Percentiles rank a stretch among this genome's conserved stretches.
Evolutionary conservation across 73 alveolate species (phyloP).

Genomic region (Paramecium octaurelia): DNA sequence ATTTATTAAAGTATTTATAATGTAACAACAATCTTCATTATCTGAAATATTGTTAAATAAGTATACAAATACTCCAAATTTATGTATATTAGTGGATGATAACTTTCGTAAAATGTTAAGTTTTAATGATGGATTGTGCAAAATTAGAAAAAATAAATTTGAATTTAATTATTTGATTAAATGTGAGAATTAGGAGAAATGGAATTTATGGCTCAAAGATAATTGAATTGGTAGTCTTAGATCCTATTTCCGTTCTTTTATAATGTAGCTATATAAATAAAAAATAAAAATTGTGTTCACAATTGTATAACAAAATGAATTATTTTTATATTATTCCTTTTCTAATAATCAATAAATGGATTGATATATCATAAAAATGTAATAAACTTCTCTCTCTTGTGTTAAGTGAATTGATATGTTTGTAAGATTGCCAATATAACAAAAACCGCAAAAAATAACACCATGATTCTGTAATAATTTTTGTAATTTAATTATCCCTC

Average conservation of each 20-base stretch:
- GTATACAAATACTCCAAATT: too few relatives aligned
- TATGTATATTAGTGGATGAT: too few relatives aligned
- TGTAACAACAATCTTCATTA: not conserved
- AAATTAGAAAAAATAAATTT: too few relatives aligned
- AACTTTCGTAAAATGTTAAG: too few relatives aligned
- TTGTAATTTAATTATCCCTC: not conserved
- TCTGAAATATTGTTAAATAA: too few relatives aligned
- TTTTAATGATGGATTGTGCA: not conserved
- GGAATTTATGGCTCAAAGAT: too few relatives aligned
- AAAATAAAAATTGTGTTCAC: not conserved
- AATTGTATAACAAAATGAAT: not conserved
- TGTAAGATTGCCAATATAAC: not conserved
- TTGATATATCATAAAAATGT: not conserved
- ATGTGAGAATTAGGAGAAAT: not conserved
- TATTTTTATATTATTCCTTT: not conserved
- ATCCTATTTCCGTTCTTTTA: not conserved
- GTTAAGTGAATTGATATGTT: not conserved
- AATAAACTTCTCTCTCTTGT: not conserved
- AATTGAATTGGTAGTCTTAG: too few relatives aligned
- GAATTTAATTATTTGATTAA: not conserved
- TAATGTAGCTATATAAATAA: not conserved
- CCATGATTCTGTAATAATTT: not conserved
- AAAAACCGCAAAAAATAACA: not conserved
- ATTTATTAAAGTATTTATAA: not conserved
- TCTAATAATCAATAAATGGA: not conserved